These are phyloP conservation scores for Eucalyptus polybractea DNA, from an alignment of 345 rosid genomes.

Conservation along the genomic window DNA sequence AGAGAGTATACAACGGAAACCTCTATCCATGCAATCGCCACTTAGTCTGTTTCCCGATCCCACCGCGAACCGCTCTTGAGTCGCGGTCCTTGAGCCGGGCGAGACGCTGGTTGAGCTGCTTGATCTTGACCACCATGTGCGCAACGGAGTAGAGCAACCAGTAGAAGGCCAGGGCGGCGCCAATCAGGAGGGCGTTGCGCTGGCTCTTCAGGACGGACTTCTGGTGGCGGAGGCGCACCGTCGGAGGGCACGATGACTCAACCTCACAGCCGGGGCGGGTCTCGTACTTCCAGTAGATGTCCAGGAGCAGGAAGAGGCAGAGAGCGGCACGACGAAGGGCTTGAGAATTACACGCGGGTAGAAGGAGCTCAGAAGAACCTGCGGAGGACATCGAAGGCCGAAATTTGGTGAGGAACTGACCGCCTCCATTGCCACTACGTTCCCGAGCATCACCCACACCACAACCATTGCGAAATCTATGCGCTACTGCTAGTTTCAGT, in stretches of 20 bases:
- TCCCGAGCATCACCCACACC: conserved; percentile 81
- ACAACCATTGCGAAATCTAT: conserved; percentile 39
- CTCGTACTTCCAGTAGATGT: conserved; percentile 90
- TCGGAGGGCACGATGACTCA: conserved; percentile 50
- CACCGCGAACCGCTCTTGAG: neutral
- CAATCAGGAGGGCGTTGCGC: conserved; percentile 67
- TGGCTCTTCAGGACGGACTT: conserved; percentile 86
- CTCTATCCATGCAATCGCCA: neutral
- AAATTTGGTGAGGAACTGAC: too few species aligned
- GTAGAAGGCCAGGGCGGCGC: conserved; percentile 56
- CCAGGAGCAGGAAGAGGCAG: conserved; percentile 62
- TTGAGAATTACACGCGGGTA: conserved; percentile 79
- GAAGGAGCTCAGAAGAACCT: conserved; percentile 58
- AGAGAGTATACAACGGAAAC: neutral
- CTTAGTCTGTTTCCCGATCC: neutral
- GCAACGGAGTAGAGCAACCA: conserved; percentile 76
- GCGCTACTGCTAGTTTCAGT: neutral
- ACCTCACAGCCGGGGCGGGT: conserved; percentile 47
- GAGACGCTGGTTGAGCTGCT: conserved; percentile 53
- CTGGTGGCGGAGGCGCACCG: conserved; percentile 77
- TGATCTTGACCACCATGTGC: conserved; percentile 38
- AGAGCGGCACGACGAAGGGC: conserved; percentile 76
- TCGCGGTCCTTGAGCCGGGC: conserved; percentile 46
- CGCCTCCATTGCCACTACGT: conserved; percentile 66
- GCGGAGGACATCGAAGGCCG: too few species aligned